Percentiles rank a stretch among this genome's conserved stretches.
Conservation (phyloP, 139 green algal genomes). For the Nannochloris sp. region DNA sequence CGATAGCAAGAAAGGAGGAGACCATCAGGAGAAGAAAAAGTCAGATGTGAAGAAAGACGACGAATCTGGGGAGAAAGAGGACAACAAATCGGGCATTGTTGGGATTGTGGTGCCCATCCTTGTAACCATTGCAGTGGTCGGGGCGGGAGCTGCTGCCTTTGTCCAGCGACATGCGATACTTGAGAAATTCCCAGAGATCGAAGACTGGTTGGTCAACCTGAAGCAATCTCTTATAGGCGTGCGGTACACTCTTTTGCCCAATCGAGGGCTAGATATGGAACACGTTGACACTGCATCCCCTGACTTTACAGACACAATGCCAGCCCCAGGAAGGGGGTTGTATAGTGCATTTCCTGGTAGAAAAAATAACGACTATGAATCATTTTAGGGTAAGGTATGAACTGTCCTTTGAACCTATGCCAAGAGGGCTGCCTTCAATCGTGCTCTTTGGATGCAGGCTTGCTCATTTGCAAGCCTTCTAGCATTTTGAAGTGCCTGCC, state of each 20-base stretch:
- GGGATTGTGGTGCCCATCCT: neutral
- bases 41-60: neutral
- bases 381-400: neutral
- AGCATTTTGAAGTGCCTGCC: neutral
- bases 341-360: neutral
- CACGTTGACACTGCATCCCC: neutral
- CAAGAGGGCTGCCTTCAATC: neutral
- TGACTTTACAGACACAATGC: neutral
- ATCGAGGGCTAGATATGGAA: neutral
- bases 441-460: constrained; percentile 1
- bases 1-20: neutral
- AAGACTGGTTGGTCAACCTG: neutral
- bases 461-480: neutral
- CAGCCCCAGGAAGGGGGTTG: neutral
- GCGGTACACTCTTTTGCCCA: neutral
- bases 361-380: no score
- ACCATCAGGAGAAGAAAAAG: neutral
- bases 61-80: neutral
- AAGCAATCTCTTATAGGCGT: neutral
- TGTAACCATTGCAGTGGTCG: neutral
- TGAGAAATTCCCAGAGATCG: neutral
- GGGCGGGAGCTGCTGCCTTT: neutral
- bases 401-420: neutral
- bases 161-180: neutral
- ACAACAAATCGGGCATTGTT: neutral